Evolutionary conservation across 352 stramenopile genomes (phyloP).

Genomic region (Saprolegnia parasitica): DNA sequence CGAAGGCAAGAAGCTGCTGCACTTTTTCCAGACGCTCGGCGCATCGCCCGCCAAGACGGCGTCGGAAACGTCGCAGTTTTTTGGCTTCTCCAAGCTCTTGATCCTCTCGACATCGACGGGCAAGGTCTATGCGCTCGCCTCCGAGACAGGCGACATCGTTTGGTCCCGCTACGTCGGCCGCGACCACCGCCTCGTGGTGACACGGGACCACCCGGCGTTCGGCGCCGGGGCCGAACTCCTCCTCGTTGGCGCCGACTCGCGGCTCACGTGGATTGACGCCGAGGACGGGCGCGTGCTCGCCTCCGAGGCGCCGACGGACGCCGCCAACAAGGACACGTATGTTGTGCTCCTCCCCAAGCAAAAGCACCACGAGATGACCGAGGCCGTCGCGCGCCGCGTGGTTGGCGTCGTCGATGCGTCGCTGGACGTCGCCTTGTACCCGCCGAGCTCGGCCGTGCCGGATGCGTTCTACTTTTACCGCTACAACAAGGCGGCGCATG

Average conservation of each 20-base stretch:
- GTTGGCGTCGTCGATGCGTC: constrained; percentile 51
- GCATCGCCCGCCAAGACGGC: constrained; percentile 34
- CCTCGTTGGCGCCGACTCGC: constrained; percentile 52
- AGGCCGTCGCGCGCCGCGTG: constrained; percentile 45
- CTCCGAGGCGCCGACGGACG: constrained; percentile 32
- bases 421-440: constrained; percentile 52
- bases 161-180: constrained; percentile 66
- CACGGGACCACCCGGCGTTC: constrained; percentile 67
- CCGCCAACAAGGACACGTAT: constrained; percentile 36
- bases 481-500: constrained; percentile 44
- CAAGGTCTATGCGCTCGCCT: constrained; percentile 76
- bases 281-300: constrained; percentile 56
- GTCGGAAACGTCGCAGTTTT: constrained; percentile 60
- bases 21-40: constrained; percentile 53
- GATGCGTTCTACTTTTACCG: constrained; percentile 80
- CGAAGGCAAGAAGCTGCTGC: constrained; percentile 49
- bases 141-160: constrained; percentile 60
- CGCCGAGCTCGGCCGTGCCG: constrained; percentile 39
- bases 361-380: constrained; percentile 64
- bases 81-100: constrained; percentile 82
- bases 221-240: constrained; percentile 66
- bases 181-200: constrained; percentile 72
- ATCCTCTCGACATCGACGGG: constrained; percentile 66
- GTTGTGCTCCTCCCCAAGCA: constrained; percentile 70
- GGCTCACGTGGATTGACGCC: constrained; percentile 67